Base-by-base conservation (phyloP, 2,329 filamentous ascomycete species). In the Diaporthe citrichinensis region DNA sequence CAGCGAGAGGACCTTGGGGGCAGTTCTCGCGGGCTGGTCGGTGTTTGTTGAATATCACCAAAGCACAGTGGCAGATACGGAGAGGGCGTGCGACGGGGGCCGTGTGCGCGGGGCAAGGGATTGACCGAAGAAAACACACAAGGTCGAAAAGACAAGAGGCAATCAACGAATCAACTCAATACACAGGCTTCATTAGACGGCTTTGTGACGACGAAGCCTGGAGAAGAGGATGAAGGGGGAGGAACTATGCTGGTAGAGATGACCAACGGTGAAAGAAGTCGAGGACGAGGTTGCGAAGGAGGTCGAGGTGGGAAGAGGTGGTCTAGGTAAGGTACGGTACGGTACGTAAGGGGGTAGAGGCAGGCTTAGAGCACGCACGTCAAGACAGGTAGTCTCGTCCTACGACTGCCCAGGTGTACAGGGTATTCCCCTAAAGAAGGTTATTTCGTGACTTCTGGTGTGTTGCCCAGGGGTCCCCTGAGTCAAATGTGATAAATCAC, bases 141-240 rank as follows among this genome's bases (percentile, higher is more conserved):
- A 74, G 14, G 39, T 74, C 36, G 72, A 67, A 77, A 74, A 65
- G 55, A 67, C 67, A 72, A 75, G 68, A 75, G 68, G 58, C 57
- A 73, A 65, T 46, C 65, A 73, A 77, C 69, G 81, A 76, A 65
- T 46, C 65, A 74, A 76, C 68, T 81, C 78, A 81, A 81, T 81
- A 79, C 78, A 81, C 80, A 80, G 80, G 78, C 79, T 76, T 80
- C 80, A 81, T 81, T 80, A 80, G 73, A 76, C 71, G 44, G 72
- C 73, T 76, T 31, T 34, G 53, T 72, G 74, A 76, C 74, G 76
- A 77, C 74, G 77, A 77, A 76, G 77, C 78, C 78, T 78, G 78
- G 78, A 79, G 79, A 78, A 79, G 62, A 73, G 69, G 71, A 28
- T 59, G 65, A 73, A 71, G 46, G 49, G 68, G 73, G 51, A 41